These are phyloP conservation scores for Sporothrix brunneoviolacea DNA, from an alignment of 2,329 filamentous ascomycete genomes.

Conservation along the genomic window DNA sequence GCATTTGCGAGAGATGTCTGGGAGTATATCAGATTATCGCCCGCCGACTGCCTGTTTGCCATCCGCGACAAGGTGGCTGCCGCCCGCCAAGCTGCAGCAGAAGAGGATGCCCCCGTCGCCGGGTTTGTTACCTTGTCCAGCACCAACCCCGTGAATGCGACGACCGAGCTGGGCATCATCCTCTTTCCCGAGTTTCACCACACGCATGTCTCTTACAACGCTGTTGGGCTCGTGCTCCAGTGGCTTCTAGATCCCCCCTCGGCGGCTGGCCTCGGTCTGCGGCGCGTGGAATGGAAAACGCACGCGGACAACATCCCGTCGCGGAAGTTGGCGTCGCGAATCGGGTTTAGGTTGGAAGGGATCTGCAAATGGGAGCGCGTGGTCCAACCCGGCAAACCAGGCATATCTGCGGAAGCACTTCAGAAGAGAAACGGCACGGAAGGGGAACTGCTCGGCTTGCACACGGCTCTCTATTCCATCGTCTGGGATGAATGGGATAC, in stretches of 20 bases:
- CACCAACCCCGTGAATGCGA: conserved; percentile 4
- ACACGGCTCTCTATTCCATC: too few species aligned
- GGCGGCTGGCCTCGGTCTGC: conserved; percentile 6
- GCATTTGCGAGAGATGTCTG: conserved; percentile 5
- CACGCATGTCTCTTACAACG: conserved; percentile 10
- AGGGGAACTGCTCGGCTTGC: too few species aligned
- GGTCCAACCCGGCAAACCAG: conserved; percentile 1
- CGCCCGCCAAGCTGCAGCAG: not conserved
- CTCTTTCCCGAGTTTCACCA: conserved; percentile 12
- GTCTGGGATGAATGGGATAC: too few species aligned
- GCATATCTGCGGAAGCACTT: not conserved
- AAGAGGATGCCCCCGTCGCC: not conserved
- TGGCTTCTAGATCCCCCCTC: conserved; percentile 9
- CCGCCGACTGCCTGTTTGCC: not conserved
- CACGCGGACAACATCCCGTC: conserved; percentile 6
- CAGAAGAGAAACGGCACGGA: not conserved
- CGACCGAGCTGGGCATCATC: conserved; percentile 11
- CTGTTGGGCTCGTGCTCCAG: conserved; percentile 5
- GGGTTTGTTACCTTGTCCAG: conserved; percentile 2
- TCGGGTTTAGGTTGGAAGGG: conserved; percentile 11
- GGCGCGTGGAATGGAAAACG: conserved; percentile 10
- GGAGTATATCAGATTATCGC: not conserved
- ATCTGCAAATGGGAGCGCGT: conserved; percentile 7
- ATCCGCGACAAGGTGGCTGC: not conserved
- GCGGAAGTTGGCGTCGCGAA: not conserved